Evolutionary conservation across 1,284 basidiomycete species (phyloP), one percentile per base, ranked within the genome.

Genomic region (Cryptococcus sp.): DNA sequence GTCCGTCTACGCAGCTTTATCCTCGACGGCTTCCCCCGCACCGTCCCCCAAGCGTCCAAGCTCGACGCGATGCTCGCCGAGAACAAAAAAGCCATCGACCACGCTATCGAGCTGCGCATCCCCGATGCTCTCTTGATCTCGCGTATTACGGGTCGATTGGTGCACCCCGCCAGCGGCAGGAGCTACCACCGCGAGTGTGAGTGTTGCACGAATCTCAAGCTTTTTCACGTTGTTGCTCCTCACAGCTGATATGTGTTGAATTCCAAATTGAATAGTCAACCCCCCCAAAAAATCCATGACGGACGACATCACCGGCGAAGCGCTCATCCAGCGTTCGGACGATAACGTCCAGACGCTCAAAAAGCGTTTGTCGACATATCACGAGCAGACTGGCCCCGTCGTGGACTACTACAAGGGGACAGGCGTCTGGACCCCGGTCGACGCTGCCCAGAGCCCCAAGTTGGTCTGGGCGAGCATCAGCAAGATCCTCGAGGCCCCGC

Each of bases 1-100:
- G 41, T 22, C 38, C 30, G 15, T 39, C 43, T 22, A 25, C 16
- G 30, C 57, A 96, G 93, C 49, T 99, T 99, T 81, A 96, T 99
- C 64, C 85, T 99, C 50, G 95, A 99, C 74, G 95, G 95, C 20
- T 99, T 99, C 86, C 95, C 95, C 39, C 90, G 96, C 51, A 99
- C 95, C 16, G 92, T 97, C 43, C 88, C 90, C n/a, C 96, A 99
- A 76, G 96, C 95, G 5, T 86, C 93, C 81, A 99, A 97, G 81
- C 87, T 99, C 63, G 95, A 97, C 78, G 81, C 82, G 64, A 98
- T 99, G 95, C 86, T 99, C 50, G 75, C 82, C 20, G 78, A 74
- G 16, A 88, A 91, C 74, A 86, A 89, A 70, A 92, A 97, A 82
- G 88, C 88, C 72, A 84, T 99, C 50, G 89, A 98, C 81, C 88